Conservation (phyloP, 2,329 filamentous ascomycete genomes). For the Fusarium nygamai region DNA sequence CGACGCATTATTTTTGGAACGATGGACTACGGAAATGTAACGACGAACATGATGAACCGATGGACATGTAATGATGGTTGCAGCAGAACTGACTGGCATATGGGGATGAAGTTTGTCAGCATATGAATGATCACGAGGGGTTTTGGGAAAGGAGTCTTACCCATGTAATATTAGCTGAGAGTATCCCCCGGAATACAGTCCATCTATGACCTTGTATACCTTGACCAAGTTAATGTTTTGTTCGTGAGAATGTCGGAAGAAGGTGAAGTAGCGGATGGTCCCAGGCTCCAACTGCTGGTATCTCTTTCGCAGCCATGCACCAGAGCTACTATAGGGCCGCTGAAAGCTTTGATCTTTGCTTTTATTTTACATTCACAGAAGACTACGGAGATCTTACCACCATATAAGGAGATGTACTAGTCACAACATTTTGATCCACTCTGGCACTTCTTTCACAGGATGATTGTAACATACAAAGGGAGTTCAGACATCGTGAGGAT, state of each 20-base stretch:
- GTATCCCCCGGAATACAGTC: background rate
- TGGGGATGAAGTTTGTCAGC: background rate
- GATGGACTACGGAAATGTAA: background rate
- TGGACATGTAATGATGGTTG: background rate
- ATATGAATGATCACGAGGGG: background rate
- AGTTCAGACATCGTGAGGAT: too few relatives aligned
- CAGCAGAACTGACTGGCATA: background rate
- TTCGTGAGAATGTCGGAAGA: too few relatives aligned
- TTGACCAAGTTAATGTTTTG: too few relatives aligned
- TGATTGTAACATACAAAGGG: background rate
- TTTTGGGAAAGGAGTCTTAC: background rate
- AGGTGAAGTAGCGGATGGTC: background rate
- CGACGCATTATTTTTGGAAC: background rate
- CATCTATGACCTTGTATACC: background rate
- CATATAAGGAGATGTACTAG: fast-evolving
- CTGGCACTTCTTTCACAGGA: background rate
- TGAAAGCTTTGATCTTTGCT: background rate
- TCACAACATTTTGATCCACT: too few relatives aligned
- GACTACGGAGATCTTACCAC: fast-evolving
- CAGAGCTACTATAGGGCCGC: background rate
- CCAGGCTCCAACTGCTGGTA: background rate
- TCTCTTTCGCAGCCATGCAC: background rate
- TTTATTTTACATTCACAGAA: background rate
- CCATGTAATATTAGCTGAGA: background rate
- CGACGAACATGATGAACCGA: background rate